Evolutionary conservation across 139 green algal species (phyloP).

Genomic region (Nannochloris sp.): DNA sequence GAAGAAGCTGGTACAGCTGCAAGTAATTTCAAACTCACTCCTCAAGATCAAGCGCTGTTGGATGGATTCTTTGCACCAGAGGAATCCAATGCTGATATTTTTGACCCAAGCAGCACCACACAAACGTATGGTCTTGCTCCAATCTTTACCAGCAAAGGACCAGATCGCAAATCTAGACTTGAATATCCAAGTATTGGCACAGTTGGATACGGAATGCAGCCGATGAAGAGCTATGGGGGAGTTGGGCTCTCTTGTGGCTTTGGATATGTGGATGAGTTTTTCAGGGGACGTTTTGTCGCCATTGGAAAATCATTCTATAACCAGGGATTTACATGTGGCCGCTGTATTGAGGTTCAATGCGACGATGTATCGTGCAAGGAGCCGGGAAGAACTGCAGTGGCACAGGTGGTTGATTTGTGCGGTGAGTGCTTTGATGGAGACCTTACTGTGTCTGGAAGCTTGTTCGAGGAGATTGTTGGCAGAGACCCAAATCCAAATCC

Average conservation of each 20-base stretch:
- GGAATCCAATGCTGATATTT: not conserved
- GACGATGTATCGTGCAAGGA: constrained; percentile 17
- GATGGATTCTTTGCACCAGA: not conserved
- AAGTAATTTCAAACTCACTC: not conserved
- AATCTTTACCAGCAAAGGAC: not conserved
- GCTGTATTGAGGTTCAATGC: constrained; percentile 23
- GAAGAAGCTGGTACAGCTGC: not conserved
- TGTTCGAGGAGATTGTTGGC: constrained; percentile 21
- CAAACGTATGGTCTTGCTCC: constrained; percentile 6
- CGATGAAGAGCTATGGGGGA: constrained; percentile 7
- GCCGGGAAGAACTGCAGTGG: constrained; percentile 9
- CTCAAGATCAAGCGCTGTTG: constrained; percentile 4
- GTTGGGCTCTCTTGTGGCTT: constrained; percentile 18
- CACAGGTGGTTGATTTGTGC: constrained; percentile 25
- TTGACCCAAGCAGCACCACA: not conserved
- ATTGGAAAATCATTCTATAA: constrained; percentile 14
- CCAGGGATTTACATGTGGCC: constrained; percentile 20
- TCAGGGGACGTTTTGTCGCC: constrained; percentile 16
- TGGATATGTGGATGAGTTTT: constrained; percentile 9
- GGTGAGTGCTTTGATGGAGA: constrained; percentile 25
- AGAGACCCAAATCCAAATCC: constrained; percentile 1
- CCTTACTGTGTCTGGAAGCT: constrained; percentile 1
- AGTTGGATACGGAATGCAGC: constrained; percentile 5
- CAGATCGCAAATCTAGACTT: constrained; percentile 3
- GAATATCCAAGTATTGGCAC: constrained; percentile 11